Conservation (phyloP, 2,329 filamentous ascomycete species). For the Mycosphaerella sp. region DNA sequence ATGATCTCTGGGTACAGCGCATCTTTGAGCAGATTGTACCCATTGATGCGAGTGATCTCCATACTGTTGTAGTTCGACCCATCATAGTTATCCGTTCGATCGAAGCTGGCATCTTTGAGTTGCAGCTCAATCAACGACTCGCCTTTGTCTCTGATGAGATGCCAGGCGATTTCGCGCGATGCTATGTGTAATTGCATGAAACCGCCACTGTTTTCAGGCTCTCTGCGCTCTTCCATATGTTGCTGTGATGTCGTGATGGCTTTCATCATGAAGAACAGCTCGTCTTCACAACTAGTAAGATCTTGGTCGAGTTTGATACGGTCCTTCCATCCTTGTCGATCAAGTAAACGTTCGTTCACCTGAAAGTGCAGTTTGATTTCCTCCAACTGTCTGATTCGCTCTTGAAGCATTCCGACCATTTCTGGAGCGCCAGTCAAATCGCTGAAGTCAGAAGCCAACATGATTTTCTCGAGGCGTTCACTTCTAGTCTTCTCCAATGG, state of each 20-base stretch:
- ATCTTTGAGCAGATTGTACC: conserved; percentile 81
- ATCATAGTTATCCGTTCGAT: conserved; percentile 93
- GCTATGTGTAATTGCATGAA: conserved; percentile 87
- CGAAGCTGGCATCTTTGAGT: conserved; percentile 82
- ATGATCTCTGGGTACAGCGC: conserved; percentile 97
- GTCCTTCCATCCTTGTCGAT: conserved; percentile 87
- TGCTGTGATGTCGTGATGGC: conserved; percentile 95
- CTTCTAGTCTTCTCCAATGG: conserved; percentile 94
- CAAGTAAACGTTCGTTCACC: conserved; percentile 78
- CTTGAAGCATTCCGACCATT: conserved; percentile 85
- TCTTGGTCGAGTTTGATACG: conserved; percentile 83
- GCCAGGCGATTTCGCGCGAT: conserved; percentile 95
- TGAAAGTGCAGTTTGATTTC: conserved; percentile 97
- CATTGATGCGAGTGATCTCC: conserved; percentile 79
- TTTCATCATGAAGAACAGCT: conserved; percentile 99
- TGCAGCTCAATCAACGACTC: conserved; percentile 89
- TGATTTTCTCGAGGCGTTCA: conserved; percentile 95
- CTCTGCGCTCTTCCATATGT: conserved; percentile 65
- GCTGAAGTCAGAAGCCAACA: conserved; percentile 97
- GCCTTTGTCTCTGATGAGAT: conserved; percentile 72
- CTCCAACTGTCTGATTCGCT: conserved; percentile 86
- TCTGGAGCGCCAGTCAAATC: conserved; percentile 89
- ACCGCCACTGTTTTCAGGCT: conserved; percentile 63
- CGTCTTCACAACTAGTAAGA: conserved; percentile 82
- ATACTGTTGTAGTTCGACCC: conserved; percentile 92